Conservation (phyloP, 2,329 filamentous ascomycete genomes). For the Trichoderma endophyticum region DNA sequence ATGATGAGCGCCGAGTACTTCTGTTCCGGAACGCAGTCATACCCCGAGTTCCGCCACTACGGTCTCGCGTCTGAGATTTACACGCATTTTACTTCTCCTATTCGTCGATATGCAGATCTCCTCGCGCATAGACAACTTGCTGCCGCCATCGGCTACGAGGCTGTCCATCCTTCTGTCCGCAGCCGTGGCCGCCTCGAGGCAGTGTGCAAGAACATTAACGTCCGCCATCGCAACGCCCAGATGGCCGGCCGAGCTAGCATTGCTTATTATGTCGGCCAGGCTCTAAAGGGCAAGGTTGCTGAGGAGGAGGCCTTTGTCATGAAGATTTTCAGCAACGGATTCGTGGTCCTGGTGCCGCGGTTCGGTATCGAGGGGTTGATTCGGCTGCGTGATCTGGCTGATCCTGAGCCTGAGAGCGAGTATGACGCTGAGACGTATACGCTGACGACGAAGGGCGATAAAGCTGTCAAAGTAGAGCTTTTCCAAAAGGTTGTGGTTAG, state of each 20-base stretch:
- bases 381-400: slow-evolving; percentile 75
- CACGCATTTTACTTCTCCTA: slow-evolving; percentile 97
- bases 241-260: slow-evolving; percentile 91
- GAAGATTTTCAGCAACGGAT: slow-evolving; percentile 95
- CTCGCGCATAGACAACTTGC: slow-evolving; percentile 92
- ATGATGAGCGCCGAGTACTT: slow-evolving; percentile 99
- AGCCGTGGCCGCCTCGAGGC: slow-evolving; percentile 82
- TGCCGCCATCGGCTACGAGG: slow-evolving; percentile 89
- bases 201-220: slow-evolving; percentile 98
- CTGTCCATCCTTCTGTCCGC: slow-evolving; percentile 75
- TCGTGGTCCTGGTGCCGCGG: slow-evolving; percentile 90
- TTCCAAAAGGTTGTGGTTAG: slow-evolving; percentile 90
- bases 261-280: slow-evolving; percentile 97
- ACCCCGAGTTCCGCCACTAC: slow-evolving; percentile 95
- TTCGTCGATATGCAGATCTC: slow-evolving; percentile 95
- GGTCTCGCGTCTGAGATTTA: slow-evolving; percentile 96
- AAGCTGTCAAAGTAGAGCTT: slow-evolving; percentile 65
- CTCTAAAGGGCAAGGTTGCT: slow-evolving; percentile 71
- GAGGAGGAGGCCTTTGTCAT: slow-evolving; percentile 95
- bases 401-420: slow-evolving; percentile 71
- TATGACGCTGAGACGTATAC: slow-evolving; percentile 87
- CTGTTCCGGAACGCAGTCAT: slow-evolving; percentile 86
- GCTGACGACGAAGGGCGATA: slow-evolving; percentile 58
- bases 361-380: slow-evolving; percentile 96
- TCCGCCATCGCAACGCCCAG: slow-evolving; percentile 94